Conservation (phyloP, 441 rosid genomes). For the Melastoma candidum region DNA sequence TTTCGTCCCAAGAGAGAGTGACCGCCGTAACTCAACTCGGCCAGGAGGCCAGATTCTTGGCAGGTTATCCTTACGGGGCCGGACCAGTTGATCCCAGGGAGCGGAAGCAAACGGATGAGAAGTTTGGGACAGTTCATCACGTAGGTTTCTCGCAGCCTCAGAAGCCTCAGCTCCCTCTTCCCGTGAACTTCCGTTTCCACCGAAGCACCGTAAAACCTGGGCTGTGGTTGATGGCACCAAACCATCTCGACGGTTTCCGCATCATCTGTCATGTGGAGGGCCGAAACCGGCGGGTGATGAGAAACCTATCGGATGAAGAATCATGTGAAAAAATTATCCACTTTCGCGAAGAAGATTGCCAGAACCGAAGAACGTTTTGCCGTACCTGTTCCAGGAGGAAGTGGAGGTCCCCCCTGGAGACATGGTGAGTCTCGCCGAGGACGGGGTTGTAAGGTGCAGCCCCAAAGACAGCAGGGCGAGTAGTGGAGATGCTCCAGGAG, state of each 20-base stretch:
- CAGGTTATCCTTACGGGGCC: slow-evolving; percentile 51
- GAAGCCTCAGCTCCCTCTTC: slow-evolving; percentile 48
- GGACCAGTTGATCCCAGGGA: slow-evolving; percentile 50
- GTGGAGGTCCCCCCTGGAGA: slow-evolving; percentile 46
- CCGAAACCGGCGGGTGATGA: slow-evolving; percentile 84
- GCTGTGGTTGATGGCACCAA: slow-evolving; percentile 55
- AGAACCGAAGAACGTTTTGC: too few species aligned
- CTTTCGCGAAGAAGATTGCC: neutral
- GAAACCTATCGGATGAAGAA: slow-evolving; percentile 38
- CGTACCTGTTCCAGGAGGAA: slow-evolving; percentile 67
- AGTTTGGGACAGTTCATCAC: slow-evolving; percentile 68
- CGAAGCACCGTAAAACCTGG: slow-evolving; percentile 59
- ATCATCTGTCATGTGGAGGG: slow-evolving; percentile 72
- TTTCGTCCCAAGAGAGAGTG: slow-evolving; percentile 35
- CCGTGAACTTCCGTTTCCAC: slow-evolving; percentile 62
- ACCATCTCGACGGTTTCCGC: slow-evolving; percentile 45
- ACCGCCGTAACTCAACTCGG: slow-evolving; percentile 32
- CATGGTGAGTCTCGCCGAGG: slow-evolving; percentile 92
- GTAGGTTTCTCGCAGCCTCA: slow-evolving; percentile 48
- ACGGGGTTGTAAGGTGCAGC: slow-evolving; percentile 78
- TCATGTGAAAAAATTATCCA: too few species aligned
- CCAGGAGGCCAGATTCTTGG: slow-evolving; percentile 49
- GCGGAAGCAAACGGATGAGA: slow-evolving; percentile 43
- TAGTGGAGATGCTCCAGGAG: slow-evolving; percentile 56
- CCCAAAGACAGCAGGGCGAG: slow-evolving; percentile 51